phyloP scores from a whole-genome alignment of 108 stramenopile species.

The Skeletonema menzelii region DNA sequence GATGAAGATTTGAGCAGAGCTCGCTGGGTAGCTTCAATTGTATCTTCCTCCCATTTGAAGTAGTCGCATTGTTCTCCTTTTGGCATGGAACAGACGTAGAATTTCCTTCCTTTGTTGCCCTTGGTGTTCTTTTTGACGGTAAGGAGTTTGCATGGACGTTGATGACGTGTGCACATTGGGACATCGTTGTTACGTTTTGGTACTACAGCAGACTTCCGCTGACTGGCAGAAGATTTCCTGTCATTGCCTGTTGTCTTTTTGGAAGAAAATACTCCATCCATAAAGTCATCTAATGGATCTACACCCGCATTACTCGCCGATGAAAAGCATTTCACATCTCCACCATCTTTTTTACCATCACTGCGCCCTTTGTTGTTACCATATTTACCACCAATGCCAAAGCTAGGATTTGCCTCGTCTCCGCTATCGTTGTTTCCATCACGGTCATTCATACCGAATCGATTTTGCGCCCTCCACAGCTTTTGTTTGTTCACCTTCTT shows the following conservation, averaged over 20 bases:
- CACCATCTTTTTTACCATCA: conserved; percentile 1
- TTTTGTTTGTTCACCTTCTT: conserved; percentile 54
- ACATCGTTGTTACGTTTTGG: conserved; percentile 11
- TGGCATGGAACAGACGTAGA: conserved; percentile 85
- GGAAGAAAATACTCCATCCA: conserved; percentile 68
- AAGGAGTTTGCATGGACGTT: conserved; percentile 72
- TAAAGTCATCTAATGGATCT: conserved; percentile 85
- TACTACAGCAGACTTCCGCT: neutral
- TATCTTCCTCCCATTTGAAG: conserved; percentile 92
- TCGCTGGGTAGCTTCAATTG: conserved; percentile 56
- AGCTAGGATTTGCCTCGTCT: conserved; percentile 14
- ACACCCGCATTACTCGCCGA: conserved; percentile 54
- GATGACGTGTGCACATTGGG: conserved; percentile 76
- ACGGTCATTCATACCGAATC: conserved; percentile 47
- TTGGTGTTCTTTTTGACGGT: conserved; percentile 79
- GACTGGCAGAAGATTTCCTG: neutral
- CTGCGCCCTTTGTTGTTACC: neutral
- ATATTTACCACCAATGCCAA: neutral
- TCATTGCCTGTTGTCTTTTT: conserved; percentile 6
- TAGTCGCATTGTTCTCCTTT: conserved; percentile 87
- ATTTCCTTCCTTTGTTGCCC: conserved; percentile 87
- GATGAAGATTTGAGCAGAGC: conserved; percentile 68
- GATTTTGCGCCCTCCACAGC: conserved; percentile 41
- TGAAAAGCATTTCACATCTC: conserved; percentile 28
- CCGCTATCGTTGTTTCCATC: conserved; percentile 15